Conservation (phyloP, 169 alveolate species). For the Plasmodium vivax region DNA sequence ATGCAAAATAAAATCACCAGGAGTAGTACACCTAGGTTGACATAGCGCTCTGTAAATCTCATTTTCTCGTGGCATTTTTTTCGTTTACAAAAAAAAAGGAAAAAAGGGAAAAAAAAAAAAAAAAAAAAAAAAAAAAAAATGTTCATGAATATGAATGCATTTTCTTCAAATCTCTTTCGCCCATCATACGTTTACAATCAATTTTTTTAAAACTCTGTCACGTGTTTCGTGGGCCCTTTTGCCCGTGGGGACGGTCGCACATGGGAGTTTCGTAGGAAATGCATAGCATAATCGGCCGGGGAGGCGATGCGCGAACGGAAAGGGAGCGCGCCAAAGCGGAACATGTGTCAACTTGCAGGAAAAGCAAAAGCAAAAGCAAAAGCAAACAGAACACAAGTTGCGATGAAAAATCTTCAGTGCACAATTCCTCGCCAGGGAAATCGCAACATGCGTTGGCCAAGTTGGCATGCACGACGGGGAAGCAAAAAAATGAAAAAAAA, state of each 20-base stretch:
- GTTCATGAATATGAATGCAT: background rate
- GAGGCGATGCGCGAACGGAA: background rate
- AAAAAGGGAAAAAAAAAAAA: background rate
- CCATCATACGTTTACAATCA: background rate
- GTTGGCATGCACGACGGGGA: background rate
- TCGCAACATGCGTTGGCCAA: background rate
- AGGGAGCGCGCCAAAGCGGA: background rate
- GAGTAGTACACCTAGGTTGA: conserved; percentile 42
- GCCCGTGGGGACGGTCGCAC: background rate
- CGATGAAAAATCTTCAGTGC: background rate
- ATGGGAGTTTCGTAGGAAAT: background rate
- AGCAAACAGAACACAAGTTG: background rate
- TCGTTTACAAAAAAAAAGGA: background rate
- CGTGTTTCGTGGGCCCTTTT: background rate
- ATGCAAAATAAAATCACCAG: conserved; percentile 22
- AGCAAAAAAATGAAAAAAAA: background rate
- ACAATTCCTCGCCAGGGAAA: background rate
- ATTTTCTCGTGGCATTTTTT: conserved; percentile 56
- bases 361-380: background rate
- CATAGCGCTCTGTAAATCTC: conserved; percentile 34
- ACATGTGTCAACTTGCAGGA: background rate
- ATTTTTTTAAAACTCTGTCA: background rate
- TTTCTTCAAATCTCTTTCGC: background rate
- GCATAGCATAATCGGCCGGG: background rate
- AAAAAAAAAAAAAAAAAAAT: background rate